phyloP scores from a whole-genome alignment of 75 land plant species.

The Picea glauca region DNA sequence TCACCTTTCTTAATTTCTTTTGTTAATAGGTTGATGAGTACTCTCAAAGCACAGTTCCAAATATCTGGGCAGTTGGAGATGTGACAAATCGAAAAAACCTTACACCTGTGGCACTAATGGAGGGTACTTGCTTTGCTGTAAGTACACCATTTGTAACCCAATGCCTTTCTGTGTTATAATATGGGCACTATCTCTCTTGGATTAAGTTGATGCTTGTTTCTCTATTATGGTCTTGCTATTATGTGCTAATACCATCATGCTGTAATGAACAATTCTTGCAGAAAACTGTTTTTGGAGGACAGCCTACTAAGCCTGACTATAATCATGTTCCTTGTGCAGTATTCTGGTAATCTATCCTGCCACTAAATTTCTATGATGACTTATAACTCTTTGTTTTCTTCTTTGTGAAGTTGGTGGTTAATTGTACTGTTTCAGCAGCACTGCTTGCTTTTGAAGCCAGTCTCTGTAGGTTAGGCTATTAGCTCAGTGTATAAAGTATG shows the following conservation, averaged over 20 bases:
- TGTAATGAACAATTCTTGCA: constrained; percentile 27
- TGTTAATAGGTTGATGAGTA: constrained; percentile 80
- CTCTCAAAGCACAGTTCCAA: constrained; percentile 78
- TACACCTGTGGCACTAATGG: constrained; percentile 94
- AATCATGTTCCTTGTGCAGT: constrained; percentile 81
- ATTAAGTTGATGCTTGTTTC: background rate
- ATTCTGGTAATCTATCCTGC: constrained; percentile 53
- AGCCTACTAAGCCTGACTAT: constrained; percentile 84
- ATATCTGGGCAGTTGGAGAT: constrained; percentile 98
- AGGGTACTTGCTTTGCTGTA: constrained; percentile 92
- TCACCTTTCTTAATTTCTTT: background rate
- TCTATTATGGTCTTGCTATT: background rate
- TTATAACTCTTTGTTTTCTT: background rate
- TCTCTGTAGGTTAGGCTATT: too few species aligned
- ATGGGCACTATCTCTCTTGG: background rate
- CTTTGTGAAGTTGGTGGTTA: background rate
- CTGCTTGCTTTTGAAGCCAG: background rate
- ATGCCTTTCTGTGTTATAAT: background rate
- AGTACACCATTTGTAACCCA: constrained; percentile 16
- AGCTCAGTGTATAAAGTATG: too few species aligned
- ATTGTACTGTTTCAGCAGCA: background rate
- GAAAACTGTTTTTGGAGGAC: constrained; percentile 89
- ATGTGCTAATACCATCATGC: background rate
- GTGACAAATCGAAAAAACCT: constrained; percentile 95
- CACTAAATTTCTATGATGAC: background rate